A percentile compares a stretch with the other conserved stretches of the same genome.
Conservation (phyloP, 148 eudicot genomes). For the Persicaria tinctoria region DNA sequence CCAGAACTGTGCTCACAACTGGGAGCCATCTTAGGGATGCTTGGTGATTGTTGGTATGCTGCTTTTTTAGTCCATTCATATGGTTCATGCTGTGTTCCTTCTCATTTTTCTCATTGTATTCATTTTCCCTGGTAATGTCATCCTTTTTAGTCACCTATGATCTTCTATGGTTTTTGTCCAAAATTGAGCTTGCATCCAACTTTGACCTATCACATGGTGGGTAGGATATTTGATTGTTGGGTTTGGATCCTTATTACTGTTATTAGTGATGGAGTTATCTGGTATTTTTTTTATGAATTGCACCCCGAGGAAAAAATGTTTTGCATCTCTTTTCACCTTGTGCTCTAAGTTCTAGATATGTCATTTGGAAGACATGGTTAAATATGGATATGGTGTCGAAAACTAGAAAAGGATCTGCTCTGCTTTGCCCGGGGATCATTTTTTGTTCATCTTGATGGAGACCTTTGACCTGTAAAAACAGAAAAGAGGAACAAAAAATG, state of each 20-base stretch:
- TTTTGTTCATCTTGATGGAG: too few species aligned
- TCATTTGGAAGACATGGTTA: not conserved
- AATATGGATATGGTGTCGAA: not conserved
- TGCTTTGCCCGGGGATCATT: not conserved
- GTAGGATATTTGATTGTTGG: not conserved
- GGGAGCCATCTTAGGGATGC: slow-evolving; percentile 91
- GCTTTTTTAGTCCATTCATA: slow-evolving; percentile 3
- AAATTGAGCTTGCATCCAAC: not conserved
- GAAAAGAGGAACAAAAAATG: not conserved
- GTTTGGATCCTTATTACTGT: not conserved
- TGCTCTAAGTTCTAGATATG: not conserved
- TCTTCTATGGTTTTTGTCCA: slow-evolving; percentile 3
- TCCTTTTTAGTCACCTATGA: not conserved
- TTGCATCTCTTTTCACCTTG: slow-evolving; percentile 11
- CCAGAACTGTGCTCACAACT: slow-evolving; percentile 87
- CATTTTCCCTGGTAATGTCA: not conserved
- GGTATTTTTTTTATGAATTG: not conserved
- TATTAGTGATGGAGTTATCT: not conserved
- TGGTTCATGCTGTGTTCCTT: not conserved
- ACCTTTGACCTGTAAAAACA: not conserved
- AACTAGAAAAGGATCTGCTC: not conserved
- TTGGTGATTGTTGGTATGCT: slow-evolving; percentile 91
- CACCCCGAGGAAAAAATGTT: not conserved
- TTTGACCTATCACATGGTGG: slow-evolving; percentile 4
- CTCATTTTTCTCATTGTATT: not conserved